Percentiles rank a stretch among this genome's conserved stretches.
phyloP scores from a whole-genome alignment of 805 yeast species.

The Yarrowia yakushimensis region DNA sequence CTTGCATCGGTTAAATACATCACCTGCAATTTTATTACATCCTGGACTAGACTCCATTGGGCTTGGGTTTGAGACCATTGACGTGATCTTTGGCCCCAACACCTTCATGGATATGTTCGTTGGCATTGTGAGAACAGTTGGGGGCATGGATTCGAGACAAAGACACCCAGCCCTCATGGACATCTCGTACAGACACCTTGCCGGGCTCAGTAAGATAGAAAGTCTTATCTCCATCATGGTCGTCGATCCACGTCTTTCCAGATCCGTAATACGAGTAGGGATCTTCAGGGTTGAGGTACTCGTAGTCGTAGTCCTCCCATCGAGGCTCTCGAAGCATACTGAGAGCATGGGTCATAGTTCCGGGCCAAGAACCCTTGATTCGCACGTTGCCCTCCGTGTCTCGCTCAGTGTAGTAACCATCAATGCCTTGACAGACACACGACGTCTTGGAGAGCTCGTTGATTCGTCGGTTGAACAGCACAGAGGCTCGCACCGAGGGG shows the following conservation, averaged over 20 bases:
- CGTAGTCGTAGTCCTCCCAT: conserved; percentile 29
- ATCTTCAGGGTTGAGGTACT: conserved; percentile 25
- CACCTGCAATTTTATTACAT: neutral
- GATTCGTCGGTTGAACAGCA: conserved; percentile 24
- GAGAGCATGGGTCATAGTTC: conserved; percentile 28
- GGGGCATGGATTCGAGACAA: conserved; percentile 1
- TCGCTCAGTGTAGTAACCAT: conserved; percentile 21
- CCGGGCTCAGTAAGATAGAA: conserved; percentile 18
- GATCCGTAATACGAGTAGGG: conserved; percentile 27
- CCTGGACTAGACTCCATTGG: neutral
- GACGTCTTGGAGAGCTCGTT: conserved; percentile 19
- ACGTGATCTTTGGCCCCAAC: neutral
- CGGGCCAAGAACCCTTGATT: conserved; percentile 26
- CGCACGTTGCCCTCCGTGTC: conserved; percentile 1
- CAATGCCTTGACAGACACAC: conserved; percentile 18
- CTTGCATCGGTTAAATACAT: neutral
- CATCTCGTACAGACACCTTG: conserved; percentile 1
- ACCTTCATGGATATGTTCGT: neutral
- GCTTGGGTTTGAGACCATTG: neutral
- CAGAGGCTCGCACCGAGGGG: conserved; percentile 19
- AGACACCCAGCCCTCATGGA: conserved; percentile 24
- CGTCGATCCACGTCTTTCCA: conserved; percentile 27
- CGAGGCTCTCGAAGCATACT: conserved; percentile 25
- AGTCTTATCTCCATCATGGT: conserved; percentile 22
- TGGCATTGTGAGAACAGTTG: conserved; percentile 8